phyloP scores from a whole-genome alignment of 1,284 basidiomycete species.

The Spongiforma sp. region DNA sequence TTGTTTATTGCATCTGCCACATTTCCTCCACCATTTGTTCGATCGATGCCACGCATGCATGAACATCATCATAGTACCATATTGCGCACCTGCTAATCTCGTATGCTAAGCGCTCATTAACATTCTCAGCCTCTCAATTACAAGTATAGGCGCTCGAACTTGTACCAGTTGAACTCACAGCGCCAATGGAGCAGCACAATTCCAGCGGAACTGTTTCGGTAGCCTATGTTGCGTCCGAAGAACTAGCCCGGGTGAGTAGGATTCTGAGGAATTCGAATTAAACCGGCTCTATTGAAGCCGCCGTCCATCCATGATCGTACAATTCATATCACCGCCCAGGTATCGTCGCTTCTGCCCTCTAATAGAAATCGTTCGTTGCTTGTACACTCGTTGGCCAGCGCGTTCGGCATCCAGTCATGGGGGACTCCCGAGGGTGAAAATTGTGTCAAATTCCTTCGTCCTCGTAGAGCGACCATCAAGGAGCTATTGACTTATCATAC shows the following conservation, averaged over 20 bases:
- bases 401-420: slow-evolving; percentile 58
- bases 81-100: no score
- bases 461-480: slow-evolving; percentile 53
- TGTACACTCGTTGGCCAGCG: slow-evolving; percentile 75
- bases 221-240: slow-evolving; percentile 62
- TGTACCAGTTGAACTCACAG: no score
- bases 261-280: not conserved
- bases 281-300: not conserved
- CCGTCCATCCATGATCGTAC: slow-evolving; percentile 1
- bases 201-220: slow-evolving; percentile 25
- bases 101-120: no score
- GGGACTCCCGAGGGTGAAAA: slow-evolving; percentile 30
- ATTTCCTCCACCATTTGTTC: no score
- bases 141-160: no score
- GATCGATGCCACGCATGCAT: no score
- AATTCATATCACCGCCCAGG: slow-evolving; percentile 39
- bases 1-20: no score
- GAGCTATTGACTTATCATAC: slow-evolving; percentile 64
- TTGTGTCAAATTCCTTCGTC: slow-evolving; percentile 53
- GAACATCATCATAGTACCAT: no score
- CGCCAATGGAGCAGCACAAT: slow-evolving; percentile 13
- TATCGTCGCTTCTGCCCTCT: slow-evolving; percentile 78
- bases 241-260: slow-evolving; percentile 53
- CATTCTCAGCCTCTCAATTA: no score
- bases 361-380: slow-evolving; percentile 81